Evolutionary conservation across 2,329 filamentous ascomycete species (phyloP), one percentile per base, ranked within the genome.

Genomic region (Calonectria crousiana): DNA sequence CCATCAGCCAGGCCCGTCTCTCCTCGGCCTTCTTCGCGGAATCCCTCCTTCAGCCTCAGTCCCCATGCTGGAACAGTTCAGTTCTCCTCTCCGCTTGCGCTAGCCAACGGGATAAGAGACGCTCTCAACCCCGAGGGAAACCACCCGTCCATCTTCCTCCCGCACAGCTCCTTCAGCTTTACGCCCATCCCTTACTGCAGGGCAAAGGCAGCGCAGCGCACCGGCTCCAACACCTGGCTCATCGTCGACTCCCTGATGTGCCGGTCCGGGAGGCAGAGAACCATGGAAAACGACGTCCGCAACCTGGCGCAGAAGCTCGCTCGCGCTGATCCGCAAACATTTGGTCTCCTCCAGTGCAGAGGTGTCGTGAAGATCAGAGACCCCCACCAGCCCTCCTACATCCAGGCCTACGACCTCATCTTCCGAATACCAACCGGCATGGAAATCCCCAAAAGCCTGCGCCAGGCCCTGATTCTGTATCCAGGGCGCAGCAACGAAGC

Each of bases 331-430:
- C 71, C 71, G 11, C n/a, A 44, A 30, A 36, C 71, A 6, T 72
- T 72, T 41, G 71, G 71, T 26, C 65, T 72, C 28, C 65, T 72
- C 28, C 52, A 49, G n/a, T 69, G 65, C 56, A 56, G 62, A 18
- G 71, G 71, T 6, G 65, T 58, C 0, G 32, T 72, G 14, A 47
- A 66, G 58, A 68, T 52, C 26, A 62, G 41, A 18, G 53, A 67
- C 11, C 16, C 65, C 11, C 66, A 36, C 28, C 65, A 64, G 16
- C 65, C 65, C n/a, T 44, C 49, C 28, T 53, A n/a, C 11, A 52
- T 67, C 34, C 44, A 34, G 10, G 44, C 53, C 16, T 72, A 68
- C 32, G 56, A 68, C n/a, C 49, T 72, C 28, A 41, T 72, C 65
- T 69, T 72, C 28, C 65, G 65, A 28, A 68, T 67, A 14, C 71